A percentile compares a stretch with the other conserved stretches of the same genome.
Evolutionary conservation across 768 basidiomycete species (phyloP).

Genomic region (Gelatoporia subvermispora): DNA sequence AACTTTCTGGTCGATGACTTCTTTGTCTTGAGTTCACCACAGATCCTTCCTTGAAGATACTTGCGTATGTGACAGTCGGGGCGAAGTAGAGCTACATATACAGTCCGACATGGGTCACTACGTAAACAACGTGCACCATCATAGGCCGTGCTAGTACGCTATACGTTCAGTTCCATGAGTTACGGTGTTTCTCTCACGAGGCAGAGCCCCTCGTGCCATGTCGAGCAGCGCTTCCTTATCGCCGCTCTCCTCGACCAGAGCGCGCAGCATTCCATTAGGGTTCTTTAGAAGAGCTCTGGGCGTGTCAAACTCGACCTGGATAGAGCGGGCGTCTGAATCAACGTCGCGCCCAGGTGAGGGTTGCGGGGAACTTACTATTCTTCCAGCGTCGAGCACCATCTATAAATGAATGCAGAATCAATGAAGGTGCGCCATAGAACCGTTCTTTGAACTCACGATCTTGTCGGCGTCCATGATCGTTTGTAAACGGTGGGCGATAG

Average conservation of each 20-base stretch:
- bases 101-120: too few relatives aligned
- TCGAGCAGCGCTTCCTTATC: conserved; percentile 31
- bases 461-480: conserved; percentile 58
- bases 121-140: too few relatives aligned
- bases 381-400: conserved; percentile 41
- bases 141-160: too few relatives aligned
- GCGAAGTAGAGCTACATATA: too few relatives aligned
- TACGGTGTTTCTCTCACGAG: not conserved
- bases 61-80: too few relatives aligned
- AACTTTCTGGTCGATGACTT: too few relatives aligned
- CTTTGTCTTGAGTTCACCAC: too few relatives aligned
- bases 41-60: too few relatives aligned
- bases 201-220: conserved; percentile 14
- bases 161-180: too few relatives aligned
- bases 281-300: conserved; percentile 47
- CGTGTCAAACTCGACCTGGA: conserved; percentile 45
- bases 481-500: conserved; percentile 50
- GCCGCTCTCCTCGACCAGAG: conserved; percentile 52
- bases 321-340: not conserved
- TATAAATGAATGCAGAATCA: conserved; percentile 6
- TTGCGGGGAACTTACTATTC: conserved; percentile 23
- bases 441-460: conserved; percentile 29
- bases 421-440: not conserved
- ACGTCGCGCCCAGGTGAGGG: not conserved
- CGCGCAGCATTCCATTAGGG: conserved; percentile 40